Evolutionary conservation across 768 basidiomycete genomes (phyloP), one percentile per base, ranked within the genome.

Genomic region (Scleroderma bovista): DNA sequence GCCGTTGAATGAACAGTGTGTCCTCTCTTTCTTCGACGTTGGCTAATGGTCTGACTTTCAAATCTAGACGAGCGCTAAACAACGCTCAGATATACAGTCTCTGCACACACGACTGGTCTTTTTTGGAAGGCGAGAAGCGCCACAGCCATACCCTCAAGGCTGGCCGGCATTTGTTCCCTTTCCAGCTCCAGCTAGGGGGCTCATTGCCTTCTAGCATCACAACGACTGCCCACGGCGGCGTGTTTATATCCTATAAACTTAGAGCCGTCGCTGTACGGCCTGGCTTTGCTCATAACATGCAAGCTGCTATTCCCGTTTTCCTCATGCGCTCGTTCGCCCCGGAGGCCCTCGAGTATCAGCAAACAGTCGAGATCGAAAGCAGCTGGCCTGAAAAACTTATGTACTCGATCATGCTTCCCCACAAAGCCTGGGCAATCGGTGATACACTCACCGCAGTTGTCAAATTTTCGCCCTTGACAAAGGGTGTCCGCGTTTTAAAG

Each of bases 381-480:
- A 93, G 93, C 15, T 98, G 95, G 95, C 93, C 95, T 0, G 87
- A 86, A 19, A 98, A 97, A 71, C 73, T 96, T 69, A 95, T 94
- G 93, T 97, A 95, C 66, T 84, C 87, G 6, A 80, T 92, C 61
- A 88, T 93, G 72, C 69, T 98, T 29, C 94, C 94, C 0, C 93
- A 95, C 75, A 95, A 94, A 63, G 95, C 94, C 0, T 97, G 88
- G 83, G 90, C 93, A 1, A 88, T 85, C 0, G 94, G 93, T 6
- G 93, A 97, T 67, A 77, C 76, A 10, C 70, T 96, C 49, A 85
- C 86, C 0, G 85, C 90, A 0, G 70, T 86, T 12, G 78, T 92
- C 66, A 96, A 95, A 64, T 89, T 96, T 63, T 82, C 83, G 31
- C 93, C 95, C 0, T 70, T 96, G 19, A 71, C 75, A 34, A 97